Conservation (phyloP, 1,284 basidiomycete species). For the Cutaneotrichosporon sp. region DNA sequence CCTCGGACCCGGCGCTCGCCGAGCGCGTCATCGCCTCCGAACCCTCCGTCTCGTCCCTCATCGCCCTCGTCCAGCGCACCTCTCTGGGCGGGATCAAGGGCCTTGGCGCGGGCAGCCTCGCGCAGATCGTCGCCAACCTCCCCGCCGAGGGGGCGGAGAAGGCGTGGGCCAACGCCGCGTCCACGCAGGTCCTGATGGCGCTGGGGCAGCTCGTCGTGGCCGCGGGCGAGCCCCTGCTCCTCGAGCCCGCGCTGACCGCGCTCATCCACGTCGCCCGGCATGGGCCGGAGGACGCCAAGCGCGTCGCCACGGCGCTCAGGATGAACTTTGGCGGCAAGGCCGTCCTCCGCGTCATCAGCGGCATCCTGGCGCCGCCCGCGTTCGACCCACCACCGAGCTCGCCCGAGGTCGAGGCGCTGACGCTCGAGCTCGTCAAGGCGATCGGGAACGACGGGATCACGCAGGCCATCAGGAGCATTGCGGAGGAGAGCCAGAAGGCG, state of each 20-base stretch:
- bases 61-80: conserved; percentile 1
- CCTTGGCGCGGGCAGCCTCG: neutral
- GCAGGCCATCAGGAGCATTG: conserved; percentile 1
- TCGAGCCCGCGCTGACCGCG: neutral
- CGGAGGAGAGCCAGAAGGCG: neutral
- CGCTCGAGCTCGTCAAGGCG: conserved; percentile 10
- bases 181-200: neutral
- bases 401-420: neutral
- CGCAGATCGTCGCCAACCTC: conserved; percentile 1
- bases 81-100: neutral
- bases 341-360: neutral
- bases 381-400: neutral
- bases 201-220: conserved; percentile 5
- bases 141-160: neutral
- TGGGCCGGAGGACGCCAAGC: neutral
- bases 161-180: neutral
- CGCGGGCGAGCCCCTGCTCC: neutral
- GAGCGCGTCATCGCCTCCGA: conserved; percentile 7
- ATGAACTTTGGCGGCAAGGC: conserved; percentile 1
- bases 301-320: neutral
- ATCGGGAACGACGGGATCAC: neutral
- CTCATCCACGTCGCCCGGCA: conserved; percentile 3
- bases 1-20: neutral
- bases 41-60: conserved; percentile 6
- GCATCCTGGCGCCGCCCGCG: conserved; percentile 5